Evolutionary conservation across 2,329 filamentous ascomycete genomes (phyloP).

Genomic region (Colletotrichum acutatum): DNA sequence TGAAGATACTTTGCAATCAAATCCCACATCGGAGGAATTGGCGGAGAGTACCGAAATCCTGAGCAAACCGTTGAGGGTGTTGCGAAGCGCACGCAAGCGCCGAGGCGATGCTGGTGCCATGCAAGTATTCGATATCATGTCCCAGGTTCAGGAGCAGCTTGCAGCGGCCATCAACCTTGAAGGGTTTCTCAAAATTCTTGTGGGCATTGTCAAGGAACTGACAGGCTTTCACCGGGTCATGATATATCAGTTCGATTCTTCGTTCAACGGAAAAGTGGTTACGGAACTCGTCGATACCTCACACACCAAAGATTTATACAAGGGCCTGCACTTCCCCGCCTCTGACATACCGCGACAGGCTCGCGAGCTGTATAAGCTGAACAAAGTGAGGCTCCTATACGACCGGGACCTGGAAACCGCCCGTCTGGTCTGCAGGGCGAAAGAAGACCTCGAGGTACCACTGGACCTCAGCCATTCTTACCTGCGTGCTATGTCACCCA

Average conservation of each 20-base stretch:
- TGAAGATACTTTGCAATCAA: slow-evolving; percentile 78
- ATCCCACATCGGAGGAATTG: slow-evolving; percentile 79
- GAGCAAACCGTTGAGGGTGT: slow-evolving; percentile 81
- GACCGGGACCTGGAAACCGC: slow-evolving; percentile 85
- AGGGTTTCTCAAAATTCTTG: slow-evolving; percentile 80
- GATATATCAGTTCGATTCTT: slow-evolving; percentile 89
- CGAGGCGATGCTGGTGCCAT: slow-evolving; percentile 84
- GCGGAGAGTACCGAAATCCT: slow-evolving; percentile 79
- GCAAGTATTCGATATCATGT: slow-evolving; percentile 93
- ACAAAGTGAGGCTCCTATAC: slow-evolving; percentile 89
- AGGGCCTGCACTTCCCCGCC: slow-evolving; percentile 88
- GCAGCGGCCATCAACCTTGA: slow-evolving; percentile 77
- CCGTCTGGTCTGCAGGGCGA: slow-evolving; percentile 81
- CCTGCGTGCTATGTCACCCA: slow-evolving; percentile 89
- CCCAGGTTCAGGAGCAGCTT: slow-evolving; percentile 89
- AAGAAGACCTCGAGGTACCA: slow-evolving; percentile 78
- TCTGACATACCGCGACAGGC: slow-evolving; percentile 88
- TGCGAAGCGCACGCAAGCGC: slow-evolving; percentile 79
- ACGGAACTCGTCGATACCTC: slow-evolving; percentile 86
- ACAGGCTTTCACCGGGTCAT: slow-evolving; percentile 93
- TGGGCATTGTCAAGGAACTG: slow-evolving; percentile 88
- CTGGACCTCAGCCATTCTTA: slow-evolving; percentile 88
- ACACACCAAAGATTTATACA: slow-evolving; percentile 84
- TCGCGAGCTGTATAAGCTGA: slow-evolving; percentile 88
- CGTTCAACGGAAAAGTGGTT: slow-evolving; percentile 87